phyloP scores from a whole-genome alignment of 345 rosid species.

The Carallia pectinifolia region DNA sequence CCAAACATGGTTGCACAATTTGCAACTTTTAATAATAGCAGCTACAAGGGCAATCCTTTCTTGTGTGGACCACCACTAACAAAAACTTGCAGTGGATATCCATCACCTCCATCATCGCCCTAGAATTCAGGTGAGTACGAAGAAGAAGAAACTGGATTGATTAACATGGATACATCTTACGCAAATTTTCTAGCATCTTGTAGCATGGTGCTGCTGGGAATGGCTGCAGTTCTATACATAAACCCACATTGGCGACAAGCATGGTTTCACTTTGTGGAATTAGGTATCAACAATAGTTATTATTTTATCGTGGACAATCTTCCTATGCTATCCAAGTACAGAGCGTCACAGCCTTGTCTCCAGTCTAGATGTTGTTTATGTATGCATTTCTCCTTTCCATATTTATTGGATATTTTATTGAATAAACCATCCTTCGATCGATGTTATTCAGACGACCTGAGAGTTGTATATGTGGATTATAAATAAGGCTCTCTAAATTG shows the following conservation, averaged over 20 bases:
- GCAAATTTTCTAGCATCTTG: not conserved
- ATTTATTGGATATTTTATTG: too few species aligned
- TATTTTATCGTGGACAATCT: constrained; percentile 11
- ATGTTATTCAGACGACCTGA: too few species aligned
- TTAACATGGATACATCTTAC: constrained; percentile 11
- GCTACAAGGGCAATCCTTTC: constrained; percentile 26
- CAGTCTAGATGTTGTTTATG: too few species aligned
- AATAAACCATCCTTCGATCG: too few species aligned
- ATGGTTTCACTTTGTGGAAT: constrained; percentile 11
- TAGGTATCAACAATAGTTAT: not conserved
- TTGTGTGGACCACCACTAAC: constrained; percentile 15
- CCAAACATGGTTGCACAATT: constrained; percentile 21
- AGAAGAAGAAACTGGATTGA: not conserved
- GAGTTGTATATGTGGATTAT: too few species aligned
- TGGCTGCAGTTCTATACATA: not conserved
- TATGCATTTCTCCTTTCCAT: too few species aligned
- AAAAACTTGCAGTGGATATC: not conserved
- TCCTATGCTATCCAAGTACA: not conserved
- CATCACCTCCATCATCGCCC: not conserved
- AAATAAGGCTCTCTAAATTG: too few species aligned
- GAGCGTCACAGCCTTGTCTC: not conserved
- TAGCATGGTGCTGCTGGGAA: not conserved
- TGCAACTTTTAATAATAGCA: constrained; percentile 19
- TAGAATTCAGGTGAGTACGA: not conserved
- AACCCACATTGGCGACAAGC: constrained; percentile 6